Percentiles rank a stretch among this genome's conserved stretches.
phyloP scores from a whole-genome alignment of 2,329 filamentous ascomycete genomes.

The Monosporascus sp. region DNA sequence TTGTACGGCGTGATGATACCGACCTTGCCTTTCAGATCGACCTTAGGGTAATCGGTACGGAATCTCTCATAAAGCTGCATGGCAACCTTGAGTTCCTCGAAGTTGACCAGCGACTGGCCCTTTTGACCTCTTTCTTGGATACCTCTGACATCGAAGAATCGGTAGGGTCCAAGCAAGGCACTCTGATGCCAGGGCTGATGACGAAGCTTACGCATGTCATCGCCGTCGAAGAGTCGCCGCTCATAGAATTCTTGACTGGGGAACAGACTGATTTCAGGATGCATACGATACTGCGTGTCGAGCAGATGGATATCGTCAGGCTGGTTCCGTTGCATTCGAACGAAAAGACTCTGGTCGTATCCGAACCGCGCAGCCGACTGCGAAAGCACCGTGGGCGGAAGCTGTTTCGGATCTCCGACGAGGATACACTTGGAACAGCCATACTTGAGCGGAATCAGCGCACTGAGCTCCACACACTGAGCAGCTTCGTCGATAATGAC shows the following conservation, averaged over 20 bases:
- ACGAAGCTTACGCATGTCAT: constrained; percentile 72
- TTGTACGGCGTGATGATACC: constrained; percentile 99
- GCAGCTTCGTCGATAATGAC: constrained; percentile 98
- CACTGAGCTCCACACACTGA: constrained; percentile 95
- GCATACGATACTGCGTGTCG: constrained; percentile 99
- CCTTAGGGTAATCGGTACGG: constrained; percentile 61
- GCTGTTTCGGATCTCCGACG: constrained; percentile 94
- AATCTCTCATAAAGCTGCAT: constrained; percentile 80
- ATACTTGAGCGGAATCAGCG: constrained; percentile 94
- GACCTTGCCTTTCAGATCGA: constrained; percentile 75
- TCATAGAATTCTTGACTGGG: constrained; percentile 93
- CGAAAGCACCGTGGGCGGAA: constrained; percentile 92
- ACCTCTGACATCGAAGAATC: constrained; percentile 95
- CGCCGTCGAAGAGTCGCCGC: constrained; percentile 76
- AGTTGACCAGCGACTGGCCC: constrained; percentile 86
- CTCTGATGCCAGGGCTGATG: constrained; percentile 80
- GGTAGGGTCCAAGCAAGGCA: constrained; percentile 79
- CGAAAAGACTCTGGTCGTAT: constrained; percentile 97
- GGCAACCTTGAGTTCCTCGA: constrained; percentile 79
- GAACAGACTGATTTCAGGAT: constrained; percentile 90
- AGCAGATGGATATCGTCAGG: constrained; percentile 84
- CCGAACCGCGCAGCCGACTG: constrained; percentile 87
- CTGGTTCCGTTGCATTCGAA: constrained; percentile 93
- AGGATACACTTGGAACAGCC: constrained; percentile 95
- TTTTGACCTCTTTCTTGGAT: constrained; percentile 74